Conservation (phyloP, 139 green algal genomes). For the Chlorella sp. region DNA sequence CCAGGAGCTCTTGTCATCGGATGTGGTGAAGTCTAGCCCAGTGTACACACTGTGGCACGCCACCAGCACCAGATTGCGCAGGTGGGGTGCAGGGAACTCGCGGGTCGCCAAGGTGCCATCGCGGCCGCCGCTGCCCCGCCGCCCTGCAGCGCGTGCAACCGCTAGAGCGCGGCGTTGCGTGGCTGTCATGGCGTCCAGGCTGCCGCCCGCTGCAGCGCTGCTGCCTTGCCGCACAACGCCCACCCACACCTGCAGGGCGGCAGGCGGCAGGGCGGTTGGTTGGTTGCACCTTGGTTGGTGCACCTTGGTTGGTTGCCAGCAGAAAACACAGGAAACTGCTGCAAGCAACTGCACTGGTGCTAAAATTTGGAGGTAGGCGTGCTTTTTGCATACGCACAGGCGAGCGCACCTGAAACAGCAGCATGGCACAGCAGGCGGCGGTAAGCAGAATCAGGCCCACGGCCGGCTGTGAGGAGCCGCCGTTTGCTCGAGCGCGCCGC, state of each 20-base stretch:
- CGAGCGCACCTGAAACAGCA: conserved; percentile 25
- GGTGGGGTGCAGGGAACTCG: conserved; percentile 15
- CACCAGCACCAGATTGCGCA: conserved; percentile 47
- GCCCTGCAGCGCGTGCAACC: background rate
- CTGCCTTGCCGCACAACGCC: background rate
- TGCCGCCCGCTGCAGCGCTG: background rate
- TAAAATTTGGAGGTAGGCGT: no score
- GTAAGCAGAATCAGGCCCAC: conserved; percentile 5
- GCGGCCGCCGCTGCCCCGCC: conserved; percentile 1
- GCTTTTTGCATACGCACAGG: no score
- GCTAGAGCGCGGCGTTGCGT: conserved; percentile 3
- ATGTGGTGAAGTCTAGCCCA: conserved; percentile 66
- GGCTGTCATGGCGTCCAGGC: background rate
- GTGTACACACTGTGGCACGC: conserved; percentile 86
- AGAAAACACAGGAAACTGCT: no score
- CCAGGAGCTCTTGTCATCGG: conserved; percentile 67
- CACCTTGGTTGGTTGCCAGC: no score
- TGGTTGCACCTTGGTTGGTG: no score
- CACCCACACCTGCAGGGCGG: background rate
- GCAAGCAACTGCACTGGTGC: no score
- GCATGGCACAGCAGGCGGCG: background rate
- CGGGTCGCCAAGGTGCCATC: background rate
- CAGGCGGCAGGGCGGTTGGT: no score
- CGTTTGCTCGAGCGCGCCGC: no score
- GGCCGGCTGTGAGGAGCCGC: background rate